These are phyloP conservation scores for Rhodomyrtus tomentosa DNA, from an alignment of 345 rosid genomes.

Conservation along the genomic window DNA sequence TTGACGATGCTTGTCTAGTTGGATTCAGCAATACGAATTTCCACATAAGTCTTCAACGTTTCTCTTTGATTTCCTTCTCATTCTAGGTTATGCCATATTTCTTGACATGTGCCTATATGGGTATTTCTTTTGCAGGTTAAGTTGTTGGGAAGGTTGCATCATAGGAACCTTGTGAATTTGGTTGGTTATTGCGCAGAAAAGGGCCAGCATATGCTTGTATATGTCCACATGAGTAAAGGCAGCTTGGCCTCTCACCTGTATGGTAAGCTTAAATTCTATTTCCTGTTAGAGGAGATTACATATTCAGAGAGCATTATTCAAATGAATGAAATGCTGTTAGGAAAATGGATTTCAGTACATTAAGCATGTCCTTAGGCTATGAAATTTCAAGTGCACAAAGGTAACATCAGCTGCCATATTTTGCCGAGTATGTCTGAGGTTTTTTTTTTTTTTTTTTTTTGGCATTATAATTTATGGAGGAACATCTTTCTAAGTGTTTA, in stretches of 20 bases:
- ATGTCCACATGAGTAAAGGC: conserved; percentile 97
- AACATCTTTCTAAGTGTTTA: background rate
- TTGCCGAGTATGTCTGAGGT: background rate
- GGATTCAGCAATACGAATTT: background rate
- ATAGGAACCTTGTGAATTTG: conserved; percentile 89
- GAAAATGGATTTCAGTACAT: background rate
- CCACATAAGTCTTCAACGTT: background rate
- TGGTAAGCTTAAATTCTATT: conserved; percentile 38
- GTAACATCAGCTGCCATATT: too few species aligned
- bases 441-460: too few species aligned
- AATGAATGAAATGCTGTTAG: background rate
- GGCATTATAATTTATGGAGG: background rate
- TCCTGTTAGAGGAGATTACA: background rate
- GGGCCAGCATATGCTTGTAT: conserved; percentile 86
- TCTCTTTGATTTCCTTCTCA: background rate
- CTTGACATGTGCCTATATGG: background rate
- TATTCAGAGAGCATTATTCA: background rate
- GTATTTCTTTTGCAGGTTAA: conserved; percentile 45
- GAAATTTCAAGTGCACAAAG: background rate
- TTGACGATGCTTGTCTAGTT: background rate
- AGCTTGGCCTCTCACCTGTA: conserved; percentile 93
- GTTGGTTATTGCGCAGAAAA: conserved; percentile 96
- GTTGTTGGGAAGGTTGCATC: conserved; percentile 95
- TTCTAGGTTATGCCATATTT: background rate
- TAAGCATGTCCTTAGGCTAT: background rate